Conservation (phyloP, 208 protist genomes). For the Trypanosoma scelopori region DNA sequence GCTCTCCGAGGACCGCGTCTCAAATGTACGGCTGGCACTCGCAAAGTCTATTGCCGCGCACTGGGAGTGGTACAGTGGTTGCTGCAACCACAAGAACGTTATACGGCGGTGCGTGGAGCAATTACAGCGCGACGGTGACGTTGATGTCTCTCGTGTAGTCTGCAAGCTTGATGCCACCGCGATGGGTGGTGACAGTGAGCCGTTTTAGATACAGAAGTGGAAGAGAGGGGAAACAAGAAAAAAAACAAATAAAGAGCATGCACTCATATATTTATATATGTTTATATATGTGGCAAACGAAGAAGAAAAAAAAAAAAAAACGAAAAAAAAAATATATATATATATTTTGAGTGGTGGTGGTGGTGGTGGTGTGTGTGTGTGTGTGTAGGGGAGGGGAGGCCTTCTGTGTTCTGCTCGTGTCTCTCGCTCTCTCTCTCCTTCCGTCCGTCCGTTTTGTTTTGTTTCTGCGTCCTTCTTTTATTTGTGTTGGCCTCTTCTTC, state of each 20-base stretch:
- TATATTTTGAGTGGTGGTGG: background rate
- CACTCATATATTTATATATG: too few relatives aligned
- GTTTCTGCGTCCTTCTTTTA: conserved; percentile 5
- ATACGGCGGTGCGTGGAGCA: conserved; percentile 41
- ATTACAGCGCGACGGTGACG: conserved; percentile 50
- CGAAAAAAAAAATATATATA: too few relatives aligned
- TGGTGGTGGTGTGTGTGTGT: conserved; percentile 21
- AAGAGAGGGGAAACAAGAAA: background rate
- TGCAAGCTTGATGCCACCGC: background rate
- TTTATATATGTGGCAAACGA: too few relatives aligned
- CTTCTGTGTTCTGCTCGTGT: too few relatives aligned
- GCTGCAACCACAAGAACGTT: conserved; percentile 20
- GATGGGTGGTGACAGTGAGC: background rate
- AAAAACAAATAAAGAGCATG: too few relatives aligned
- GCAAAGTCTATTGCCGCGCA: conserved; percentile 45
- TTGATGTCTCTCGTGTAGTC: conserved; percentile 46
- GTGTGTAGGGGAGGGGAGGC: too few relatives aligned
- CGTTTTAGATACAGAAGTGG: background rate
- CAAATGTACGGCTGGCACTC: conserved; percentile 68
- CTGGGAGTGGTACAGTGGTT: conserved; percentile 44
- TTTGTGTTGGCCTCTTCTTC: background rate
- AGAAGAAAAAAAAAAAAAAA: background rate
- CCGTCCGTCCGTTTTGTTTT: too few relatives aligned
- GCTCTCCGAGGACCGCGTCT: conserved; percentile 53
- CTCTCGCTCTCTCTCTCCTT: too few relatives aligned